These are phyloP conservation scores for Trichosporon faecale DNA, from an alignment of 1,284 basidiomycete genomes.

Conservation along the genomic window DNA sequence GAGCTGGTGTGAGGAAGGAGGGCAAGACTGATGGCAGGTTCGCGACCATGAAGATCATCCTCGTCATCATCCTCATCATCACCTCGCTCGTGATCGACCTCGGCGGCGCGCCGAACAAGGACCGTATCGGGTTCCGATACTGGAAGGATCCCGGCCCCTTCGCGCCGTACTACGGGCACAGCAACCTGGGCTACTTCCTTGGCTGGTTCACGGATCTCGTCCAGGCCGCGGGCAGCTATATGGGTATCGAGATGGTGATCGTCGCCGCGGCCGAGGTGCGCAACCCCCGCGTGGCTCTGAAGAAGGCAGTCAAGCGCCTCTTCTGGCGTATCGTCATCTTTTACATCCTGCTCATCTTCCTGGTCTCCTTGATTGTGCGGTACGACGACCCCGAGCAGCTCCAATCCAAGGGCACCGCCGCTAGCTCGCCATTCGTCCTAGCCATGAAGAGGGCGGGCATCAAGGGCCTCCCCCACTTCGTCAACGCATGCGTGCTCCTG, in stretches of 20 bases:
- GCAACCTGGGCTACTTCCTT: constrained; percentile 30
- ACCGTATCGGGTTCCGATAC: constrained; percentile 53
- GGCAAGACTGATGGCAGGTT: constrained; percentile 28
- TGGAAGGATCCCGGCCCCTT: constrained; percentile 62
- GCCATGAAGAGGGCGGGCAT: constrained; percentile 69
- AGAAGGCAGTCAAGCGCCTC: constrained; percentile 55
- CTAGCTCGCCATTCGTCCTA: constrained; percentile 63
- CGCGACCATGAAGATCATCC: constrained; percentile 63
- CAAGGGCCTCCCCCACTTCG: constrained; percentile 66
- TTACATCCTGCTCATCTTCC: constrained; percentile 57
- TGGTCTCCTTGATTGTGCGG: constrained; percentile 72
- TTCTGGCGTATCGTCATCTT: constrained; percentile 65
- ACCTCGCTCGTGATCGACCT: constrained; percentile 61
- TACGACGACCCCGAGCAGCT: constrained; percentile 61
- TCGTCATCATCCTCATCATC: constrained; percentile 59
- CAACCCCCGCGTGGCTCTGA: constrained; percentile 30
- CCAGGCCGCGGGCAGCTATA: constrained; percentile 33
- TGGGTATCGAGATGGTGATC: constrained; percentile 35
- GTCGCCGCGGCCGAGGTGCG: constrained; percentile 35
- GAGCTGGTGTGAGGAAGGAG: constrained; percentile 42
- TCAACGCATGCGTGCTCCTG: constrained; percentile 78
- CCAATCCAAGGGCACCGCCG: constrained; percentile 60
- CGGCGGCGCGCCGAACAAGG: constrained; percentile 40
- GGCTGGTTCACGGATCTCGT: constrained; percentile 38
- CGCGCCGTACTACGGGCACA: constrained; percentile 10